Conservation (phyloP, 2,329 filamentous ascomycete genomes). For the Cephalotrichum gorgonifer region DNA sequence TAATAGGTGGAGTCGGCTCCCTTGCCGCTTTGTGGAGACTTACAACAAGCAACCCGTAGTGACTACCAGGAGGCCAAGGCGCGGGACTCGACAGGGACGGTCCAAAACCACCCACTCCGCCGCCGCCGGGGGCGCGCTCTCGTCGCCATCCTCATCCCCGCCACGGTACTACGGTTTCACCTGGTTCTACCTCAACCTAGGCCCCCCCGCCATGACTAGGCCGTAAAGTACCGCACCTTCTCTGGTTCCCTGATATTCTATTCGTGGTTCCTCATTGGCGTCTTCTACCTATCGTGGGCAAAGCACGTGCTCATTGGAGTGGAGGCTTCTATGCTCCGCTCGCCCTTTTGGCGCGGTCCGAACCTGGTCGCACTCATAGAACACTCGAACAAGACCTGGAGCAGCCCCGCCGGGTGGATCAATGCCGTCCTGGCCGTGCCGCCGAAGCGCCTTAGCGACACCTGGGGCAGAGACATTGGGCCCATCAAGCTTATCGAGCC, state of each 20-base stretch:
- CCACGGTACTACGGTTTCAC: slow-evolving; percentile 4
- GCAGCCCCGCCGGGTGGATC: slow-evolving; percentile 9
- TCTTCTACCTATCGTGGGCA: slow-evolving; percentile 10
- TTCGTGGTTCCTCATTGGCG: slow-evolving; percentile 11
- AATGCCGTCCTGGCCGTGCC: too few relatives aligned
- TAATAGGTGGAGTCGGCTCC: too few relatives aligned
- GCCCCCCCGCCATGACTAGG: neutral
- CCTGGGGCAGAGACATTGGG: too few relatives aligned
- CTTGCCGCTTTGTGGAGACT: too few relatives aligned
- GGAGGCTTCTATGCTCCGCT: slow-evolving; percentile 9
- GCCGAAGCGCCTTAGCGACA: too few relatives aligned
- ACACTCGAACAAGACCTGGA: slow-evolving; percentile 8
- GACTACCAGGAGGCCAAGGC: neutral
- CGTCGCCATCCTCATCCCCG: slow-evolving; percentile 5
- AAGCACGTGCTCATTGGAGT: slow-evolving; percentile 9
- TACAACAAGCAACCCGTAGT: too few relatives aligned
- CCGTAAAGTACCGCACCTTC: slow-evolving; percentile 6
- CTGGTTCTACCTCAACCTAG: slow-evolving; percentile 3
- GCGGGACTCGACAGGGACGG: neutral
- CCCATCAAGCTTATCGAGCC: neutral
- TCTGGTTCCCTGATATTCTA: slow-evolving; percentile 7
- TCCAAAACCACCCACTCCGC: neutral
- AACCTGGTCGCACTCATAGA: slow-evolving; percentile 4
- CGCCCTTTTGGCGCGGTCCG: neutral
- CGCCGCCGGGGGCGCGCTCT: slow-evolving; percentile 5